phyloP scores from a whole-genome alignment of 306 rosid species.

The Psophocarpus tetragonolobus region DNA sequence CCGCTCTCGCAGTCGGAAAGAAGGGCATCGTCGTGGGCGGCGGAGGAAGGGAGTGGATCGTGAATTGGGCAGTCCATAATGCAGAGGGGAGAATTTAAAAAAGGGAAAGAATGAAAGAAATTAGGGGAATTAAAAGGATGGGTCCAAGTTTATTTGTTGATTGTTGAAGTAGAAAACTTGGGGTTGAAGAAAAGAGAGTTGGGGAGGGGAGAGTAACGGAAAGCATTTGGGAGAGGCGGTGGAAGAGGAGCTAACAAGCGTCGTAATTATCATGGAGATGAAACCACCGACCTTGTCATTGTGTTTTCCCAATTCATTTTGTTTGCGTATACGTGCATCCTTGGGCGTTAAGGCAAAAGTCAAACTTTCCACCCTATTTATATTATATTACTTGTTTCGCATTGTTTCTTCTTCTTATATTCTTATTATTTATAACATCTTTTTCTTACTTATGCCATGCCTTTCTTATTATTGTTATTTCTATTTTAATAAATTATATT shows the following conservation, averaged over 20 bases:
- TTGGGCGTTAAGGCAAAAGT: constrained; percentile 40
- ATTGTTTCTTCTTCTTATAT: background rate
- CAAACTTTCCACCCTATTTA: constrained; percentile 5
- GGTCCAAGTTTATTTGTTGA: background rate
- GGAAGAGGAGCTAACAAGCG: background rate
- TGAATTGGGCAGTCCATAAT: constrained; percentile 38
- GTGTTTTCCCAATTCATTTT: background rate
- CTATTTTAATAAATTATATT: no score
- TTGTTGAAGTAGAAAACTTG: background rate
- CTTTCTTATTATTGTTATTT: no score
- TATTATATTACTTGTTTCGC: constrained; percentile 25
- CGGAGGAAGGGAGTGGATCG: background rate
- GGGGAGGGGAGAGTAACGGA: background rate
- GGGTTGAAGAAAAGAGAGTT: constrained; percentile 12
- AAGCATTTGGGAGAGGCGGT: constrained; percentile 21
- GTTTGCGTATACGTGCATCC: background rate
- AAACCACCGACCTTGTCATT: background rate
- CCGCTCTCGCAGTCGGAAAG: background rate
- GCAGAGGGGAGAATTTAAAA: background rate
- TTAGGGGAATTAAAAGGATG: background rate
- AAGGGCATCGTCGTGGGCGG: constrained; percentile 39
- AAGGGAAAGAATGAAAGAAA: background rate
- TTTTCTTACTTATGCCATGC: background rate
- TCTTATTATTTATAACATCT: background rate
- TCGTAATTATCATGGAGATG: background rate